A percentile compares a stretch with the other conserved stretches of the same genome.
Evolutionary conservation across 2,329 filamentous ascomycete species (phyloP).

Genomic region (Colletotrichum falcatum): DNA sequence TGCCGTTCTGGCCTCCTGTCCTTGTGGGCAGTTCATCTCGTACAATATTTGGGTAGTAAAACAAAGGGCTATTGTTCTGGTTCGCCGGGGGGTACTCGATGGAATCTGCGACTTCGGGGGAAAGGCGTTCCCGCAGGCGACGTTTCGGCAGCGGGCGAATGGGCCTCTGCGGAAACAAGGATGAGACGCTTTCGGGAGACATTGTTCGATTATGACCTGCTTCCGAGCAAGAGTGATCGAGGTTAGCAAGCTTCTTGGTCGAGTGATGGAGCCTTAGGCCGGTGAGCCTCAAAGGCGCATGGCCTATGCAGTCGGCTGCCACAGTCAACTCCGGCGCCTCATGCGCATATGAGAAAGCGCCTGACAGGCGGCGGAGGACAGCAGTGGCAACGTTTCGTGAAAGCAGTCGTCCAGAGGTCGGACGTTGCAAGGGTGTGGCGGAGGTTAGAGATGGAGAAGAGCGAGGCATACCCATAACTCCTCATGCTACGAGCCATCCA

Average conservation of each 20-base stretch:
- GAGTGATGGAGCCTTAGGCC: constrained; percentile 9
- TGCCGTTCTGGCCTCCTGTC: constrained; percentile 42
- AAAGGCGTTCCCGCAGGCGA: constrained; percentile 86
- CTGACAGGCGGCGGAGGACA: constrained; percentile 7
- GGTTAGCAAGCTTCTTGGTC: constrained; percentile 27
- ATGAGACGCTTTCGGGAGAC: constrained; percentile 81
- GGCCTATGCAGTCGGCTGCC: constrained; percentile 19
- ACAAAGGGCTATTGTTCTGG: constrained; percentile 78
- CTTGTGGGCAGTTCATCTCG: constrained; percentile 45
- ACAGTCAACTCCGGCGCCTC: constrained; percentile 23
- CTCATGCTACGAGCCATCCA: constrained; percentile 46
- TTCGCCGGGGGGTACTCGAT: constrained; percentile 86
- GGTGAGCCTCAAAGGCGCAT: constrained; percentile 20
- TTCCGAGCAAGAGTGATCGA: constrained; percentile 35
- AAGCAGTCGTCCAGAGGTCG: constrained; percentile 15
- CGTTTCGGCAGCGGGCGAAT: constrained; percentile 94
- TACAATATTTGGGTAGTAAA: constrained; percentile 70
- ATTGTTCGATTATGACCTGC: constrained; percentile 64
- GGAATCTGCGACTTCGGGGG: constrained; percentile 83
- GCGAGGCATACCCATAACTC: constrained; percentile 58
- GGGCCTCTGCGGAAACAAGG: constrained; percentile 87
- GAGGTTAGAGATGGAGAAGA: constrained; percentile 42
- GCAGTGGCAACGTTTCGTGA: background rate
- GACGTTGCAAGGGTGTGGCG: constrained; percentile 48
- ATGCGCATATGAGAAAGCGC: background rate